These are phyloP conservation scores for Drechslerella coelobrocha DNA, from an alignment of 2,329 filamentous ascomycete species.

Conservation along the genomic window DNA sequence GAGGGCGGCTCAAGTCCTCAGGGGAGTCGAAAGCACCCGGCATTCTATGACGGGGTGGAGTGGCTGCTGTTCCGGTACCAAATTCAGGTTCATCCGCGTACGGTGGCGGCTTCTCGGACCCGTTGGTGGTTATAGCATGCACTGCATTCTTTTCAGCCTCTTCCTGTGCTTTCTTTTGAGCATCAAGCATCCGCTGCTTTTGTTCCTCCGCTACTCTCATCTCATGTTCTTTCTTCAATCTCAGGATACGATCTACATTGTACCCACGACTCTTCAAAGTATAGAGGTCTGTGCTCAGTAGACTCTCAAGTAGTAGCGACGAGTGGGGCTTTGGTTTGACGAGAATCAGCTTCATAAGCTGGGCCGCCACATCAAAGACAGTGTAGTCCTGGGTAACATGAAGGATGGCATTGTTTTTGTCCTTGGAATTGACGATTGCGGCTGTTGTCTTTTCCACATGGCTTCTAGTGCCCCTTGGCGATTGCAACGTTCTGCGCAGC, in stretches of 20 bases:
- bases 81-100: constrained; percentile 15
- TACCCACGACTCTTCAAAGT: constrained; percentile 86
- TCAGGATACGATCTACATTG: constrained; percentile 92
- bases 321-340: constrained; percentile 85
- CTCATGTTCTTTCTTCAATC: constrained; percentile 79
- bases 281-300: constrained; percentile 76
- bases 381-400: constrained; percentile 78
- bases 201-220: constrained; percentile 85
- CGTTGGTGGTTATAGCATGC: constrained; percentile 11
- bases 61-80: constrained; percentile 7
- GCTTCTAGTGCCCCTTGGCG: constrained; percentile 49
- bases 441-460: constrained; percentile 71
- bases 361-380: constrained; percentile 89
- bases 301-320: constrained; percentile 86
- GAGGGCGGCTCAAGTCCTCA: constrained; percentile 23
- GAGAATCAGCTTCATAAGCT: constrained; percentile 80
- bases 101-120: constrained; percentile 5
- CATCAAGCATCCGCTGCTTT: constrained; percentile 74
- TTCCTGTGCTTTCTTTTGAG: constrained; percentile 73
- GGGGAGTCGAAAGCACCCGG: constrained; percentile 48
- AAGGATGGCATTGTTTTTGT: constrained; percentile 61
- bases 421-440: constrained; percentile 61
- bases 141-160: constrained; percentile 63
- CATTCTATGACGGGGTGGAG: constrained; percentile 43
- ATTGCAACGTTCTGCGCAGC: constrained; percentile 59